Percentiles rank a stretch among this genome's conserved stretches.
Evolutionary conservation across 768 basidiomycete genomes (phyloP).

Genomic region (Macrolepiota dolichaula): DNA sequence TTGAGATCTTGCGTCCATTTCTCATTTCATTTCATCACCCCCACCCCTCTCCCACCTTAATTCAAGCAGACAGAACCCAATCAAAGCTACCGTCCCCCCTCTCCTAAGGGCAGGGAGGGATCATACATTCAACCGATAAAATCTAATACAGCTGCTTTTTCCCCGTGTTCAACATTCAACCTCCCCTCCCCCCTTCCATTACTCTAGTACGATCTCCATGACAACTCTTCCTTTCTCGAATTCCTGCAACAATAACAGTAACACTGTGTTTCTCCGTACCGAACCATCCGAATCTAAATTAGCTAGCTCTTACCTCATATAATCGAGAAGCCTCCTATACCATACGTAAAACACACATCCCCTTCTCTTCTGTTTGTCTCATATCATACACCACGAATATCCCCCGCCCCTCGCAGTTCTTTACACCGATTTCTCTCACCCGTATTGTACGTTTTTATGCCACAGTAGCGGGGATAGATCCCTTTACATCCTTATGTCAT

Average conservation of each 20-base stretch:
- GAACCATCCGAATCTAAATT: neutral
- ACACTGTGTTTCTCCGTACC: neutral
- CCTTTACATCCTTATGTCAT: neutral
- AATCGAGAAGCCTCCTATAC: neutral
- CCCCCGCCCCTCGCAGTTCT: neutral
- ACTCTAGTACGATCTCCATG: neutral
- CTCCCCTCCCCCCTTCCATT: too few relatives aligned
- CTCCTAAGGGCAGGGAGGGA: too few relatives aligned
- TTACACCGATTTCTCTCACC: too few relatives aligned
- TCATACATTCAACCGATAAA: too few relatives aligned
- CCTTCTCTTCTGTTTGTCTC: neutral
- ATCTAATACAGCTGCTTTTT: too few relatives aligned
- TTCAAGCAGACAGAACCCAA: neutral
- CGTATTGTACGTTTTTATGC: neutral
- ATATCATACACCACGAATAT: neutral
- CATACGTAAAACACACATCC: neutral
- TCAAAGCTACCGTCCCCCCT: neutral
- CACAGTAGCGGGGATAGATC: neutral
- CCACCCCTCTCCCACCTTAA: too few relatives aligned
- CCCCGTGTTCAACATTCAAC: too few relatives aligned
- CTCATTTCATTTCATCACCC: neutral
- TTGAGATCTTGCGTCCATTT: neutral
- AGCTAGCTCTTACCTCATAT: constrained; percentile 5
- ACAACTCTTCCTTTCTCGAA: neutral
- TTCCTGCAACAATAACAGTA: neutral